phyloP scores from a whole-genome alignment of 176 grass and related monocot genomes.

The Chrysopogon serrulatus region DNA sequence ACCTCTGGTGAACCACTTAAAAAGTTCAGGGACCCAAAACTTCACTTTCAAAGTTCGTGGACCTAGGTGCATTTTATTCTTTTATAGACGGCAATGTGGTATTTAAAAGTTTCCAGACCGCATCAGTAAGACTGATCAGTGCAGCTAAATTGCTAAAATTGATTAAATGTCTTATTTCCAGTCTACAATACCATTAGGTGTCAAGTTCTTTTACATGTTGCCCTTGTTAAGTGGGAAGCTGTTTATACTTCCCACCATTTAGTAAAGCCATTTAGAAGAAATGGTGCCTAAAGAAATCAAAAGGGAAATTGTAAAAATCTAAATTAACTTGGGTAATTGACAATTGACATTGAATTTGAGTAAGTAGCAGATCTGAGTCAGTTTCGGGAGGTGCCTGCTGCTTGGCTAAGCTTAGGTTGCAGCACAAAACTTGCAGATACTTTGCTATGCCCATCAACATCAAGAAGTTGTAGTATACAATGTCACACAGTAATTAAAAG shows the following conservation, averaged over 20 bases:
- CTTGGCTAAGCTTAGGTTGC: not conserved
- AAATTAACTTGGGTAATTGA: not conserved
- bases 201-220: not conserved
- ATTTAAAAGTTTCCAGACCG: constrained; percentile 43
- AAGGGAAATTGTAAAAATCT: not conserved
- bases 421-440: not conserved
- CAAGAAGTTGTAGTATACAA: constrained; percentile 8
- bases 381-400: not conserved
- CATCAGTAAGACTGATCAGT: not conserved
- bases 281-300: not conserved
- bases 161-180: not conserved
- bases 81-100: no score
- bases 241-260: not conserved
- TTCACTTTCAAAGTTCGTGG: no score
- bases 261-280: not conserved
- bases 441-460: constrained; percentile 3
- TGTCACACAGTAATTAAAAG: constrained; percentile 3
- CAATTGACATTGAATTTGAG: not conserved
- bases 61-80: no score
- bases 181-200: not conserved
- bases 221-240: not conserved
- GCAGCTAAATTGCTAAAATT: constrained; percentile 2
- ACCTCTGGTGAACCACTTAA: no score
- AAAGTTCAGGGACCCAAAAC: no score
- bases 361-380: constrained; percentile 3